A percentile compares a stretch with the other conserved stretches of the same genome.
Evolutionary conservation across 306 rosid species (phyloP).

Genomic region (Sesbania bispinosa): DNA sequence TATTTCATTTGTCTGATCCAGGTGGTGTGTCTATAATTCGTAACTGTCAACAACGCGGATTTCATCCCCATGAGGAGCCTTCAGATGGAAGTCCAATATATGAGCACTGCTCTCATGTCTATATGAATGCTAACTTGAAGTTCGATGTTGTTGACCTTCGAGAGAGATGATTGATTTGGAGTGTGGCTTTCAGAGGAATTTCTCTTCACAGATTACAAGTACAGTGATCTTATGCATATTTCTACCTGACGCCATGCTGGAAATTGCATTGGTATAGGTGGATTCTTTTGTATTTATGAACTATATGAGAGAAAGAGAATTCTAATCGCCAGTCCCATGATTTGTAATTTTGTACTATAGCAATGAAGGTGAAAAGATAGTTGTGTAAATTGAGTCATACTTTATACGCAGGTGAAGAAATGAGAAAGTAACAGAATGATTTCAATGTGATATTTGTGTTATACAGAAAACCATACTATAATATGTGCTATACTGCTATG

Average conservation of each 20-base stretch:
- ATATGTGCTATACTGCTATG: no score
- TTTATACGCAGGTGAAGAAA: constrained; percentile 17
- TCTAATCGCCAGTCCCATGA: background rate
- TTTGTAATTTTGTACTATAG: constrained; percentile 42
- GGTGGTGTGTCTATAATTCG: constrained; percentile 88
- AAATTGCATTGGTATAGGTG: constrained; percentile 29
- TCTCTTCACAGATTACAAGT: constrained; percentile 16
- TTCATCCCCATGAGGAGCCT: constrained; percentile 99
- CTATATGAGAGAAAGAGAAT: constrained; percentile 5
- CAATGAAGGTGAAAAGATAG: constrained; percentile 15
- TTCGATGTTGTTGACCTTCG: constrained; percentile 85
- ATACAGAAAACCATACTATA: background rate
- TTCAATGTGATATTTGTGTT: background rate
- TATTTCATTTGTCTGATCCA: constrained; percentile 95
- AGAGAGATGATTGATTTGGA: constrained; percentile 27
- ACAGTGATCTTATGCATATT: constrained; percentile 15
- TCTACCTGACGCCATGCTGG: constrained; percentile 9
- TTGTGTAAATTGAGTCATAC: constrained; percentile 23
- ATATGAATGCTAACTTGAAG: constrained; percentile 65
- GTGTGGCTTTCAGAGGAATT: background rate
- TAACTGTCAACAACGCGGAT: constrained; percentile 89
- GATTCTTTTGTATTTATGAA: constrained; percentile 32
- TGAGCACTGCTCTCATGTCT: constrained; percentile 98
- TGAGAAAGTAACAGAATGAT: constrained; percentile 1
- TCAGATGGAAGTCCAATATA: constrained; percentile 78